A percentile compares a stretch with the other conserved stretches of the same genome.
phyloP scores from a whole-genome alignment of 192 early-diverging fungal genomes.

The Coemansia guatemalensis region DNA sequence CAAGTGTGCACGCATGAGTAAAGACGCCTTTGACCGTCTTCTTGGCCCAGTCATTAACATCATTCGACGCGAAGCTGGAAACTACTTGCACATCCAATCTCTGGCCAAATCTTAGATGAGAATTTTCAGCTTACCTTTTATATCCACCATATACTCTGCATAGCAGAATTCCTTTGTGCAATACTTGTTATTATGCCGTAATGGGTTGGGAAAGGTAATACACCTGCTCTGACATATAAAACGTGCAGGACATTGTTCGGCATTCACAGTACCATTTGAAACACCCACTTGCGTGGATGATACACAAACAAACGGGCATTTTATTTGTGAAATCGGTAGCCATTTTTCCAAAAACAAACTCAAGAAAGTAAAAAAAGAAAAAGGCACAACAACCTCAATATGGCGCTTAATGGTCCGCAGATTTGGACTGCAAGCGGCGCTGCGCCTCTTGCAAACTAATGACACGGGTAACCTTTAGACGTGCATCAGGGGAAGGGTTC shows the following conservation, averaged over 20 bases:
- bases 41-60: constrained; percentile 96
- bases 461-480: constrained; percentile 24
- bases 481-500: constrained; percentile 24
- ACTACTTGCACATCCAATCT: constrained; percentile 69
- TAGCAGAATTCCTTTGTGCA: neutral
- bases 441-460: constrained; percentile 41
- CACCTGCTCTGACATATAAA: too few relatives aligned
- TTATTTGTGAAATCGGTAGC: neutral
- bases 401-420: neutral
- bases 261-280: too few relatives aligned
- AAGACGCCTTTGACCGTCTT: constrained; percentile 92
- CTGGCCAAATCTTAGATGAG: constrained; percentile 19
- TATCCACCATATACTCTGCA: too few relatives aligned
- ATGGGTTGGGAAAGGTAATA: too few relatives aligned
- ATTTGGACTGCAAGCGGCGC: constrained; percentile 16
- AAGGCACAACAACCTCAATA: neutral
- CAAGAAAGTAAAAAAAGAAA: neutral
- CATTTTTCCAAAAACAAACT: neutral
- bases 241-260: too few relatives aligned
- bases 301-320: too few relatives aligned
- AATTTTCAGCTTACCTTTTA: neutral
- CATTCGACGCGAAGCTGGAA: constrained; percentile 89
- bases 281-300: too few relatives aligned
- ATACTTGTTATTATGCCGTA: neutral
- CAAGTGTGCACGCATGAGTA: constrained; percentile 95